phyloP scores from a whole-genome alignment of 129 eudicot species.

The Gnaphalium uliginosum region DNA sequence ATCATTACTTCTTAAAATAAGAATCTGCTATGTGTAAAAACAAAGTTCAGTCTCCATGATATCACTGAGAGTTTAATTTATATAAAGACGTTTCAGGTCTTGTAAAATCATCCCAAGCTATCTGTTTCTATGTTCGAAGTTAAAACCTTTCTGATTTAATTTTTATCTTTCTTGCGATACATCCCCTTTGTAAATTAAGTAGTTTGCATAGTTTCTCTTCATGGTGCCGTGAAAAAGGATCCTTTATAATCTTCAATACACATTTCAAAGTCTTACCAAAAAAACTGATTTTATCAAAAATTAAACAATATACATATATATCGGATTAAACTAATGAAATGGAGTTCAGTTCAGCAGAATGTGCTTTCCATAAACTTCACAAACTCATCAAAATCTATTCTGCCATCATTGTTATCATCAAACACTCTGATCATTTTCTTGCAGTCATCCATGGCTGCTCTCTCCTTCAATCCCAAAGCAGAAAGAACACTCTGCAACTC shows the following conservation, averaged over 20 bases:
- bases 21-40: background rate
- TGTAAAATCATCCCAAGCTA: background rate
- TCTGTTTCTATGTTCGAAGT: background rate
- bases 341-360: constrained; percentile 36
- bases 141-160: background rate
- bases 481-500: constrained; percentile 65
- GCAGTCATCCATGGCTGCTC: constrained; percentile 48
- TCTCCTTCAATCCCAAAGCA: constrained; percentile 58
- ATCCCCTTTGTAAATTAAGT: background rate
- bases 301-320: background rate
- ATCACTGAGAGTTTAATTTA: background rate
- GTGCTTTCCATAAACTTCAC: constrained; percentile 59
- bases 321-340: background rate
- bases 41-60: background rate
- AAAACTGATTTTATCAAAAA: background rate
- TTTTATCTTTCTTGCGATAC: background rate
- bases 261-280: background rate
- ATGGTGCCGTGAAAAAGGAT: background rate
- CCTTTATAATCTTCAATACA: background rate
- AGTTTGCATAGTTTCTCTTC: background rate
- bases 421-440: constrained; percentile 67
- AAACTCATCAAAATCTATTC: constrained; percentile 65
- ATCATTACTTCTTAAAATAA: background rate
- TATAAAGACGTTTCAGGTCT: background rate
- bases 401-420: constrained; percentile 59